phyloP scores from a whole-genome alignment of 176 grass and related monocot species.

The Ensete ventricosum region DNA sequence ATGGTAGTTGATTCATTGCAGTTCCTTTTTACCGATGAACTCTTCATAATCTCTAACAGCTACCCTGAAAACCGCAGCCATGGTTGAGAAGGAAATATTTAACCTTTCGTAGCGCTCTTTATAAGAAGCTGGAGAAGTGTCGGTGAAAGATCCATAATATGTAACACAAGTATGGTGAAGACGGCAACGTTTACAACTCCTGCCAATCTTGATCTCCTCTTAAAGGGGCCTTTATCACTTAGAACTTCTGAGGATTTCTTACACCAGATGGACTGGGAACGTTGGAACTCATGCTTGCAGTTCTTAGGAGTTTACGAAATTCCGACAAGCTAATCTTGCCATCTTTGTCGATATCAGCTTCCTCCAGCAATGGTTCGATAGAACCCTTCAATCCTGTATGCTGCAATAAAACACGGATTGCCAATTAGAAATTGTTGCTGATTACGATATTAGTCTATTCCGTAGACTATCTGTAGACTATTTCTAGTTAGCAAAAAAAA shows the following conservation, averaged over 20 bases:
- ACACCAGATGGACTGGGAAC: slow-evolving; percentile 16
- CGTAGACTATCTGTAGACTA: neutral
- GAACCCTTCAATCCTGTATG: slow-evolving; percentile 17
- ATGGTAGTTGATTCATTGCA: too few relatives aligned
- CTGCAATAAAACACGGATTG: neutral
- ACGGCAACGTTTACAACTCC: neutral
- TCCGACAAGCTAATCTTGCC: slow-evolving; percentile 19
- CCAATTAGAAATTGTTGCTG: neutral
- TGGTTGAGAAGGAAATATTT: neutral
- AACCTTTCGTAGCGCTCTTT: neutral
- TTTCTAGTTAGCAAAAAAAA: neutral
- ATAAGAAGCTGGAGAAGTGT: neutral
- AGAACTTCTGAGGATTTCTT: neutral
- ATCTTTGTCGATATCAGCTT: slow-evolving; percentile 20
- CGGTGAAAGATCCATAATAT: neutral
- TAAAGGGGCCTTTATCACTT: neutral
- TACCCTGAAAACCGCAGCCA: neutral
- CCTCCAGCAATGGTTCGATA: slow-evolving; percentile 9
- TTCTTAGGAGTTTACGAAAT: slow-evolving; percentile 21
- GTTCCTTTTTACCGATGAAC: too few relatives aligned
- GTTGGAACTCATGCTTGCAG: slow-evolving; percentile 13
- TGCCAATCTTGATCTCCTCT: neutral
- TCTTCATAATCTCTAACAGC: neutral
- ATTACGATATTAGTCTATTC: neutral
- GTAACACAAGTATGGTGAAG: neutral